Evolutionary conservation across 1,139 yeast species (phyloP), one percentile per base, ranked within the genome.

Genomic region (Candida pseudocylindracea): DNA sequence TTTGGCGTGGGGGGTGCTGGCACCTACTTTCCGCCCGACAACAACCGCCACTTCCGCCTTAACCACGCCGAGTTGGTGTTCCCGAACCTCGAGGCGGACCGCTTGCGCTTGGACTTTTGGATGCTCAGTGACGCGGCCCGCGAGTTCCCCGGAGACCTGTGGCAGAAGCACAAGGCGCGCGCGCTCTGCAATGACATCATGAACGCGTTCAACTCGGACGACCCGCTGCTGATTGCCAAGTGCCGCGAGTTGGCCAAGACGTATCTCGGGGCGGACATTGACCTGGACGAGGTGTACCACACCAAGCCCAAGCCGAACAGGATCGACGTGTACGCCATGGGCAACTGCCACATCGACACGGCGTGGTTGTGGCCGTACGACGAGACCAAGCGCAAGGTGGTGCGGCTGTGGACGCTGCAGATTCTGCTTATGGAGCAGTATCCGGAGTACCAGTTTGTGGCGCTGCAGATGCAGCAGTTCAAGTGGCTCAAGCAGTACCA

Each of bases 361-460:
- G 94, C 94, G 15, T 83, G 95, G 94, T 60, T 79, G 38, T 88
- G 98, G 98, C 96, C 95, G 10, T 85, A 75, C 59, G 95, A 93
- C 3, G 95, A 88, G 51, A 81, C 96, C 1, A 74, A 76, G 43
- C 66, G 95, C 37, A 83, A 83, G 47, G 70, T 85, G 37, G 93
- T 83, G 4, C 67, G 98, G 41, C 81, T 94, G 5, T 88, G 96
- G 96, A 74, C 94, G 1, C 71, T 94, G 10, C 98, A 88, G 53
- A 58, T 85, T 36, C 74, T 81, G 36, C 54, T 88, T 36, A 69
- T 91, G 42, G 88, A 83, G 35, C 63, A 72, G 41, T 88, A 80
- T 43, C 95, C 96, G 1, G 98, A 88, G 54, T 83, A 80, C 47
- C 72, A 73, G 24, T 88, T 88, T 54, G 95, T 75, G 15, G 94